Base-by-base conservation (phyloP, 2,329 filamentous ascomycete genomes). In the Dothiorella sarmentorum region DNA sequence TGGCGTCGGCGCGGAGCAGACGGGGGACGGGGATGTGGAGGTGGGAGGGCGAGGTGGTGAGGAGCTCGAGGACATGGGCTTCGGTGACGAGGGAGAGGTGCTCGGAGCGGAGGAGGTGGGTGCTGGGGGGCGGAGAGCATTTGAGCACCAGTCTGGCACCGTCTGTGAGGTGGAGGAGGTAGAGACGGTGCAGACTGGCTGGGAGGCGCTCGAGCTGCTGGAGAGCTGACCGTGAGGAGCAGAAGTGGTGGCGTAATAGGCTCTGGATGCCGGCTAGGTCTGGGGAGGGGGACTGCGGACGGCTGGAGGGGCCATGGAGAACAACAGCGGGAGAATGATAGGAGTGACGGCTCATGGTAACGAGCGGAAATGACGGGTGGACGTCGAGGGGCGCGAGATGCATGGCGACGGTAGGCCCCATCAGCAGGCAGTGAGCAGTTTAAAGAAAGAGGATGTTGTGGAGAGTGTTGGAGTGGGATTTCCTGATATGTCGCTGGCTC, bases 41-140 rank as follows among this genome's bases (percentile, higher is more conserved):
- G 24, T 11, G 33, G 11, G 22, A 24, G 17, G 10, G 40, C 22
- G 33, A 18, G 40, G 15, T 40, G 40, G 38, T 31, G 26, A 60
- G 65, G 3, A 71, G 66, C 52, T 74, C 69, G 3, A 79, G 67
- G 2, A 70, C 69, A 55, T 65, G 66, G 3, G 69, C 68, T 66
- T 78, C 76, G 0, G 68, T 70, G 56, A 74, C 72, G 3, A 79
- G 63, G 11, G 70, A 66, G 31, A 72, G 66, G 45, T 73, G 73
- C 62, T 80, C 77, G 45, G 76, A 73, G 7, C 76, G 72, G 13
- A 80, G 68, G 10, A 76, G 65, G 33, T 75, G 70, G 6, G 70
- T 68, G 40, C 68, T 71, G 58, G 64, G 61, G 29, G 70, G 62
- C 18, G 77, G 75, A 31, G 71, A 69, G 59, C 73, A 76, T 63